Conservation (phyloP, 2,329 filamentous ascomycete genomes). For the Westerdykella sp. region DNA sequence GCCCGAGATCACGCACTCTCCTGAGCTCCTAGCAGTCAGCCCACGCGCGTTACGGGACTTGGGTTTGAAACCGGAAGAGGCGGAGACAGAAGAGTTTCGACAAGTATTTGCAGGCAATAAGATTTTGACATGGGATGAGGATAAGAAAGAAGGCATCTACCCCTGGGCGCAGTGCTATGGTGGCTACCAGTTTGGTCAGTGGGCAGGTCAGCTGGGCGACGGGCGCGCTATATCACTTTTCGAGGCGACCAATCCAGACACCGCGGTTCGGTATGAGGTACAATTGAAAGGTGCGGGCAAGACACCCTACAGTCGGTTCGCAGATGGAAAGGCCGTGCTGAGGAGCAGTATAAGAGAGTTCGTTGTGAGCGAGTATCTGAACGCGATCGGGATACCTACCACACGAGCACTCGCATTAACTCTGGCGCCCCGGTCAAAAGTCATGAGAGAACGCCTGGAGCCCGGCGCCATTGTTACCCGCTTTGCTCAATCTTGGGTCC, state of each 20-base stretch:
- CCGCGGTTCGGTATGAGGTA: slow-evolving; percentile 73
- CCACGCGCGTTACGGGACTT: slow-evolving; percentile 71
- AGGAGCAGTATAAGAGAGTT: slow-evolving; percentile 92
- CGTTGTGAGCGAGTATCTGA: slow-evolving; percentile 80
- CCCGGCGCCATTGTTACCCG: slow-evolving; percentile 88
- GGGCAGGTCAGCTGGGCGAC: slow-evolving; percentile 94
- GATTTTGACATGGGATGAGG: slow-evolving; percentile 70
- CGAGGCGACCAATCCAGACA: slow-evolving; percentile 70
- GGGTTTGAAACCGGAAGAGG: slow-evolving; percentile 64
- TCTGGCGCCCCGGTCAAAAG: slow-evolving; percentile 63
- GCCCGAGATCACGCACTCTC: slow-evolving; percentile 63
- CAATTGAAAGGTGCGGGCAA: slow-evolving; percentile 91
- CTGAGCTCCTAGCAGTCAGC: slow-evolving; percentile 78
- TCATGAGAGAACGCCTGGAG: slow-evolving; percentile 73
- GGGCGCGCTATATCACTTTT: slow-evolving; percentile 92
- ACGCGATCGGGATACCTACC: slow-evolving; percentile 77
- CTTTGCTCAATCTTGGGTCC: slow-evolving; percentile 86
- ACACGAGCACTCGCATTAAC: slow-evolving; percentile 82
- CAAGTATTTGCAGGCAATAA: slow-evolving; percentile 75
- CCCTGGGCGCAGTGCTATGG: slow-evolving; percentile 99
- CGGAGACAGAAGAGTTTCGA: slow-evolving; percentile 66
- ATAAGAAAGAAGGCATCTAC: slow-evolving; percentile 60
- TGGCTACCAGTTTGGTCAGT: slow-evolving; percentile 65
- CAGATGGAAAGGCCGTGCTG: slow-evolving; percentile 89
- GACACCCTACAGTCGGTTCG: slow-evolving; percentile 93